Percentiles rank a stretch among this genome's conserved stretches.
Conservation (phyloP, 495 filamentous ascomycete genomes). For the Talaromyces borbonicus region DNA sequence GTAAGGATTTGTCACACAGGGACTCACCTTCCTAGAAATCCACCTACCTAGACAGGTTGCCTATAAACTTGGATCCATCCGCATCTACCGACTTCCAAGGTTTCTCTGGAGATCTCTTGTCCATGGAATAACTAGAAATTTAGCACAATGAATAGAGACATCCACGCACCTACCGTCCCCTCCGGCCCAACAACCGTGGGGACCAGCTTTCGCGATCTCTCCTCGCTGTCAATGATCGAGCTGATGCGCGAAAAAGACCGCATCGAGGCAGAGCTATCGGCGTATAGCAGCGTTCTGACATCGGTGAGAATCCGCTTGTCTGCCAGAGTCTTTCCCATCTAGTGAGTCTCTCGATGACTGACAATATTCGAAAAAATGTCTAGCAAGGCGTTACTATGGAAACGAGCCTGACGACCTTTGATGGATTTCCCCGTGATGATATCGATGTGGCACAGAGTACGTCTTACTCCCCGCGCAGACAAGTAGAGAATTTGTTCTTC, state of each 20-base stretch:
- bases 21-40: no score
- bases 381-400: constrained; percentile 93
- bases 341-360: neutral
- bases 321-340: neutral
- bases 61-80: no score
- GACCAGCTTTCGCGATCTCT: constrained; percentile 40
- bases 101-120: no score
- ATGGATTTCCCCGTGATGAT: constrained; percentile 89
- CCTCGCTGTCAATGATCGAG: constrained; percentile 50
- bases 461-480: constrained; percentile 15
- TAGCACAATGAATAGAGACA: constrained; percentile 51
- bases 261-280: constrained; percentile 75
- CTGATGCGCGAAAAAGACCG: constrained; percentile 67
- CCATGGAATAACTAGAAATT: constrained; percentile 23
- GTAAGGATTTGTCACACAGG: no score
- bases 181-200: constrained; percentile 57
- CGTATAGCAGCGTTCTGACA: constrained; percentile 73
- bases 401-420: constrained; percentile 75
- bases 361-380: neutral
- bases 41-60: no score
- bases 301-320: constrained; percentile 49
- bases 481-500: no score
- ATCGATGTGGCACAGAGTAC: constrained; percentile 92
- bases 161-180: constrained; percentile 66
- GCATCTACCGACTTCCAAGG: no score